Evolutionary conservation across 306 rosid species (phyloP).

Genomic region (Clitoria ternatea): DNA sequence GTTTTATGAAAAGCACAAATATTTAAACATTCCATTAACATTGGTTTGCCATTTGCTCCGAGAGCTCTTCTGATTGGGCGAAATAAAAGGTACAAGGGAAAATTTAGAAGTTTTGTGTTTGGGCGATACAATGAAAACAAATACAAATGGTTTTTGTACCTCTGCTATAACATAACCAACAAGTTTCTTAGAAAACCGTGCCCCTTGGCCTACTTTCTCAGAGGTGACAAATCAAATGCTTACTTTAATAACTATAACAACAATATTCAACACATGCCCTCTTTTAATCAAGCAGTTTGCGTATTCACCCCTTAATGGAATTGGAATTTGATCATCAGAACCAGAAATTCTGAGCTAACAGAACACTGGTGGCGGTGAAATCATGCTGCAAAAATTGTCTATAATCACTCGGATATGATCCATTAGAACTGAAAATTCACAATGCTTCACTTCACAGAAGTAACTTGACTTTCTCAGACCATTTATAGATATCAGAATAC

Average conservation of each 20-base stretch:
- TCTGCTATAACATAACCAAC: no score
- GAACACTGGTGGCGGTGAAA: conserved; percentile 4
- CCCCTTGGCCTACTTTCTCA: neutral
- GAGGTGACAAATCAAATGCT: conserved; percentile 1
- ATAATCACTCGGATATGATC: neutral
- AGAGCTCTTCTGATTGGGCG: no score
- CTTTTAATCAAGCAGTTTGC: neutral
- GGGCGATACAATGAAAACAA: no score
- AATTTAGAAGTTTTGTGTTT: no score
- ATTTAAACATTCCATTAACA: no score
- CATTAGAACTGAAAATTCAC: neutral
- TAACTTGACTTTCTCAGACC: conserved; percentile 73
- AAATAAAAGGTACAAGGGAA: no score
- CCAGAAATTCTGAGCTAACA: neutral
- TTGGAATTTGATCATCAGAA: conserved; percentile 1
- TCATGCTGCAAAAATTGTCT: conserved; percentile 11
- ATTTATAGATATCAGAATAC: conserved; percentile 61
- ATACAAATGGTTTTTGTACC: no score
- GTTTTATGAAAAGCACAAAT: no score
- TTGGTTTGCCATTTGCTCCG: no score
- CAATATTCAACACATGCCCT: neutral
- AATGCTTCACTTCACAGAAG: conserved; percentile 31
- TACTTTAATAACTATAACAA: neutral
- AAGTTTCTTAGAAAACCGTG: neutral
- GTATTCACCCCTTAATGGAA: neutral